Base-by-base conservation (phyloP, 257 asterid genomes). In the Lycium barbarum region DNA sequence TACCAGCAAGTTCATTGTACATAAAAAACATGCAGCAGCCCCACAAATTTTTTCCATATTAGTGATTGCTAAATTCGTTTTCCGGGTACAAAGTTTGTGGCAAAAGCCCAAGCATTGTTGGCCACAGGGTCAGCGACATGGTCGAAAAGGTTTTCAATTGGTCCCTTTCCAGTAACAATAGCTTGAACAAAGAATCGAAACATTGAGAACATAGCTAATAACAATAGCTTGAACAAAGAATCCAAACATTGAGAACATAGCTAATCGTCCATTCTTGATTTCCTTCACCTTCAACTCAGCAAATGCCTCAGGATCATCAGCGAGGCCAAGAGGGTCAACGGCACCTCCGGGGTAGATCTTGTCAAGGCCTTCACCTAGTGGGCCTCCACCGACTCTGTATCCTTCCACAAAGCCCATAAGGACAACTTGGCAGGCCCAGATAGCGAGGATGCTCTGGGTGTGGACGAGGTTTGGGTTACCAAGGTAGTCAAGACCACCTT, bases 101-200 rank as follows among this genome's bases (percentile, higher is more conserved):
- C 97, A 22, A 61, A 94, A 45, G 98, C 95, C 98, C 98, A 95
- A 0, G 98, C 98, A 79, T 95, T 95, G 91, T 95, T 95, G 55
- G 93, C 90, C 2, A 93, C 97, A 9, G 97, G 98, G 81, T 94
- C 98, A 72, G 97, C 98, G 59, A 94, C 0, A 38, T 95, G 98
- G 83, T 95, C 98, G 10, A 3, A 82, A 0, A 95, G 89, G 85
- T 95, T 95, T 88, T 95, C 97, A 36, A 95, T 79, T 3, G 98
- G 98, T 45, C 97, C 98, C 70, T 95, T 95, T 49, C 97, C 97
- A 0, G 98, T 95, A 1, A 95, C 97, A 80, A 93, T 95, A 17
- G 98, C 98, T 85, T 95, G 98, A 17, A 95, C 95, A n/a, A 94
- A 94, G 93, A 93, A 93, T 1, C 97, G 97, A 62, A 94, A 91